phyloP scores from a whole-genome alignment of 2,329 filamentous ascomycete species.

The Ascocoryne sarcoides region DNA sequence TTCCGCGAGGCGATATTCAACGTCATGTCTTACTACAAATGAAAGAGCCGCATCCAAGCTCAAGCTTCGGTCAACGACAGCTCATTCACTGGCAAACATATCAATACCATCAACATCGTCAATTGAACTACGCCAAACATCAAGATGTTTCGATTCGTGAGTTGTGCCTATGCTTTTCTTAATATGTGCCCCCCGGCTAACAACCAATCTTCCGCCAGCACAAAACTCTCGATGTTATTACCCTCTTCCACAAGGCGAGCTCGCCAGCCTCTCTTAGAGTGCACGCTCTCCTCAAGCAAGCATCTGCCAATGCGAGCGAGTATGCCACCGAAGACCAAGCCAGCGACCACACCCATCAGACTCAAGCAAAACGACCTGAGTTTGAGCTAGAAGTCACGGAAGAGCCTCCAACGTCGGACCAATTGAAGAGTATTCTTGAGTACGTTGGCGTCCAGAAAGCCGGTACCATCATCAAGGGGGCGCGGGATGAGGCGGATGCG shows the following conservation, averaged over 20 bases:
- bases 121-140: conserved; percentile 1
- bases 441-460: conserved; percentile 61
- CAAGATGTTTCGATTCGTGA: conserved; percentile 31
- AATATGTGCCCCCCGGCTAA: neutral
- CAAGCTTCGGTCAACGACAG: conserved; percentile 8
- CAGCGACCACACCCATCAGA: conserved; percentile 54
- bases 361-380: conserved; percentile 43
- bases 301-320: conserved; percentile 58
- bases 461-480: conserved; percentile 63
- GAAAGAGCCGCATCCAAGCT: conserved; percentile 3
- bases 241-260: conserved; percentile 85
- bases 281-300: conserved; percentile 70
- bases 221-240: conserved; percentile 83
- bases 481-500: conserved; percentile 66
- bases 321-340: conserved; percentile 68
- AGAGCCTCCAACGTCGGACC: conserved; percentile 68
- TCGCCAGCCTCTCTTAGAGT: conserved; percentile 64
- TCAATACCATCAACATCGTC: conserved; percentile 2
- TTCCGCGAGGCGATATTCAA: conserved; percentile 3
- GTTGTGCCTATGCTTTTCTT: conserved; percentile 5
- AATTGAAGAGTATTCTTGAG: conserved; percentile 74
- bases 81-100: no score
- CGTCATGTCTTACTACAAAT: conserved; percentile 14
- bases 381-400: conserved; percentile 87
- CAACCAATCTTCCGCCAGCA: conserved; percentile 37